These are phyloP conservation scores for Naegleria fowleri DNA, from an alignment of 208 protist genomes.

Conservation along the genomic window DNA sequence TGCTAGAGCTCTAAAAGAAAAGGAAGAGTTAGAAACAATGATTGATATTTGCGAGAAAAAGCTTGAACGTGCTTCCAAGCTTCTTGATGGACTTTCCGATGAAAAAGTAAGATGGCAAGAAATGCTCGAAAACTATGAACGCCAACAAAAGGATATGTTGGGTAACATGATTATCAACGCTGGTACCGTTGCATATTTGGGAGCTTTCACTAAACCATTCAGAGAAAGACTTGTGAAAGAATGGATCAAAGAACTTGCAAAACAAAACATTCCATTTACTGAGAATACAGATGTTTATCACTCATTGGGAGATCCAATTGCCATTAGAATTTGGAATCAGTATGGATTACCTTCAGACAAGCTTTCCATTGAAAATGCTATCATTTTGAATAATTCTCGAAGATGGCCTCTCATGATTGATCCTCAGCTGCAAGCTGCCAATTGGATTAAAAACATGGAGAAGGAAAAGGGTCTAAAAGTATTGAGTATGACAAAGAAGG, in stretches of 20 bases:
- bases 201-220: conserved; percentile 88
- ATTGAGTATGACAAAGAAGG: conserved; percentile 87
- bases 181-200: conserved; percentile 89
- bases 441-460: conserved; percentile 93
- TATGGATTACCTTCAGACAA: conserved; percentile 89
- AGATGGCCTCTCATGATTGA: conserved; percentile 98
- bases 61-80: conserved; percentile 83
- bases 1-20: conserved; percentile 76
- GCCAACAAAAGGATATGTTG: conserved; percentile 72
- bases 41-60: conserved; percentile 87
- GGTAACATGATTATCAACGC: conserved; percentile 92
- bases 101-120: conserved; percentile 79
- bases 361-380: conserved; percentile 93
- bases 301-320: conserved; percentile 88
- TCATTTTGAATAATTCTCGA: conserved; percentile 83
- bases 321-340: conserved; percentile 84
- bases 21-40: conserved; percentile 80
- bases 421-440: conserved; percentile 94
- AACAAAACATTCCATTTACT: conserved; percentile 68
- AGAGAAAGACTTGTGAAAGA: conserved; percentile 65
- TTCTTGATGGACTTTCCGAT: conserved; percentile 89
- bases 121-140: background rate
- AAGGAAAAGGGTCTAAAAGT: conserved; percentile 83
- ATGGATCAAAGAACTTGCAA: conserved; percentile 72
- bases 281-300: conserved; percentile 68